Conservation (phyloP, 2,329 filamentous ascomycete species). For the Arthrobotrys entomopaga region DNA sequence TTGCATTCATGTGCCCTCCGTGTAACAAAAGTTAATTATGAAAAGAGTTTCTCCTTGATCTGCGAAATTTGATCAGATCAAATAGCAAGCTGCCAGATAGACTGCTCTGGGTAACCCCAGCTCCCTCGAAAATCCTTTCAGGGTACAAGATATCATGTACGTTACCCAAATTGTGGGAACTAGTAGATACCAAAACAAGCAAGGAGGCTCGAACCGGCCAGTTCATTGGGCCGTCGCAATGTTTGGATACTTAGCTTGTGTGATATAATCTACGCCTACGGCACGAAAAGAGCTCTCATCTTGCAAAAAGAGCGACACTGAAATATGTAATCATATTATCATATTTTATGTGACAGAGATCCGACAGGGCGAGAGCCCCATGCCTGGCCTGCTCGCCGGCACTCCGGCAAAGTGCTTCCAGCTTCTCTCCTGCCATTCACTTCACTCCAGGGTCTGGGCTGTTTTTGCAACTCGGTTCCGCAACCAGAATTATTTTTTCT, state of each 20-base stretch:
- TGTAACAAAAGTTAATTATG: constrained; percentile 37
- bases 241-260: constrained; percentile 21
- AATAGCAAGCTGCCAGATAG: constrained; percentile 30
- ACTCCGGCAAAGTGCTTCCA: constrained; percentile 25
- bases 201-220: not conserved
- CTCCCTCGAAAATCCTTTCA: constrained; percentile 6
- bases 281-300: constrained; percentile 23
- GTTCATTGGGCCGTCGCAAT: constrained; percentile 21
- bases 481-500: constrained; percentile 24
- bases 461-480: constrained; percentile 38
- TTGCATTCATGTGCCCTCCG: constrained; percentile 1
- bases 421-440: constrained; percentile 8
- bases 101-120: not conserved
- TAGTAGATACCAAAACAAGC: not conserved
- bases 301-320: constrained; percentile 6
- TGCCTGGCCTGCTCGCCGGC: no score
- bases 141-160: constrained; percentile 23
- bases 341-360: constrained; percentile 49
- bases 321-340: constrained; percentile 4
- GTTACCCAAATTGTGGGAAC: constrained; percentile 30
- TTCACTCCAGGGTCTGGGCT: constrained; percentile 40
- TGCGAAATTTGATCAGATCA: constrained; percentile 12
- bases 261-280: constrained; percentile 12
- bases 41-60: constrained; percentile 34
- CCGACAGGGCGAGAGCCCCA: constrained; percentile 47